Evolutionary conservation across 2,329 filamentous ascomycete genomes (phyloP), one percentile per base, ranked within the genome.

Genomic region (Arthrobotrys entomopaga): DNA sequence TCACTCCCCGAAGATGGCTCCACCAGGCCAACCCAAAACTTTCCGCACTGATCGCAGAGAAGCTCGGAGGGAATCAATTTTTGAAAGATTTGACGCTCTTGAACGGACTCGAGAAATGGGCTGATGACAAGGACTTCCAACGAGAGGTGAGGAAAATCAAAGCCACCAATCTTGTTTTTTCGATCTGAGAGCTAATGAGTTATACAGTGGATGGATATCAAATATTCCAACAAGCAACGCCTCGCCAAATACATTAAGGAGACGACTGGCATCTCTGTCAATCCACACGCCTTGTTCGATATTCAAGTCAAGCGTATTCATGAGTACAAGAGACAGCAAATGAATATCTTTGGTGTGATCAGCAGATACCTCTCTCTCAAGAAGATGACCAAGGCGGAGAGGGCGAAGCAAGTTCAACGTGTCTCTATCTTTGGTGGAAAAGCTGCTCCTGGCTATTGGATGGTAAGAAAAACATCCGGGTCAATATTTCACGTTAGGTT

Each of bases 291-390:
- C 0, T 86, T 99, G 16, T 99, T 99, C 79, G 95, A 99, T 80
- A 91, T 99, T 10, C 95, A 99, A 81, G 95, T 99, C 79, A 99
- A 99, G 86, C 91, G 95, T 80, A 99, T 99, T 78, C 95, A 99
- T 82, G 95, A 99, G 82, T 99, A 99, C 84, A 99, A 99, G 87
- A 91, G 93, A 72, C 94, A 99, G 83, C 95, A 99, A 83, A 89
- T 99, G 81, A 99, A 99, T 84, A 97, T 99, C 79, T 98, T 98
- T 80, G 95, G 95, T 69, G 92, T 97, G 75, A 98, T 99, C 78
- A 91, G 97, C 82, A 89, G 94, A 59, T 99, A 98, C 82, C 86
- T 99, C 43, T 87, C 87, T 13, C 90, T 99, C 81, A 99, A 98
- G 84, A 86, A 87, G 40, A 88, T 97, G 90, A 88, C 86, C 22